Percentiles rank a stretch among this genome's conserved stretches.
These are phyloP conservation scores for Trichoderma gracile DNA, from an alignment of 2,329 filamentous ascomycete genomes.

Conservation along the genomic window DNA sequence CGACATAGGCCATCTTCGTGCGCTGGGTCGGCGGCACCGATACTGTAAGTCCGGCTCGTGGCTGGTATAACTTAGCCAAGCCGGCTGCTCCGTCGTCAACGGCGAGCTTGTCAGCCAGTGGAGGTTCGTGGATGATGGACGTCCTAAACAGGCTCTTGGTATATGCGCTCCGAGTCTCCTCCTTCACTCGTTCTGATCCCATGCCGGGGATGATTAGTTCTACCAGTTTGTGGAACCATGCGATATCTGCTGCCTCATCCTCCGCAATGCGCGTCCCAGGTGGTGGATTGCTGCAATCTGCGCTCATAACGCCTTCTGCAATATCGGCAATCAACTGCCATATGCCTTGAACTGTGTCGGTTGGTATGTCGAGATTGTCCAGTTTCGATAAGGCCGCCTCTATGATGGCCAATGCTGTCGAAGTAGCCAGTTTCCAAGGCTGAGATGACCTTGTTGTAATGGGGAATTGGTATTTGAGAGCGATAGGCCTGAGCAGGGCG, in stretches of 20 bases:
- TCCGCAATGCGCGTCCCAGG: conserved; percentile 52
- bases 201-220: conserved; percentile 73
- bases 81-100: conserved; percentile 53
- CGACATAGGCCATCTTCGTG: conserved; percentile 73
- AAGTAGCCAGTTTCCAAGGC: conserved; percentile 80
- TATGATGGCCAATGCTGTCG: conserved; percentile 67
- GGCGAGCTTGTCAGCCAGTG: conserved; percentile 55
- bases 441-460: conserved; percentile 68
- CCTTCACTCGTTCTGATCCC: conserved; percentile 64
- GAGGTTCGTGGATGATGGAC: conserved; percentile 74
- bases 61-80: conserved; percentile 59
- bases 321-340: conserved; percentile 70
- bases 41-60: conserved; percentile 71
- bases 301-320: conserved; percentile 67
- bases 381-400: conserved; percentile 65
- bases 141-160: conserved; percentile 75
- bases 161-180: conserved; percentile 68
- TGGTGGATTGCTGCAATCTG: conserved; percentile 55
- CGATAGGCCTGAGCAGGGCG: conserved; percentile 69
- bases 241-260: conserved; percentile 82
- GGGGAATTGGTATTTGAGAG: conserved; percentile 77
- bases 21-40: conserved; percentile 65
- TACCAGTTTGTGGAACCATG: conserved; percentile 68
- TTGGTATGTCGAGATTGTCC: conserved; percentile 49
- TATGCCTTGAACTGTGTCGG: conserved; percentile 54